Evolutionary conservation across 768 basidiomycete genomes (phyloP), one percentile per base, ranked within the genome.

Genomic region (Paxillus involutus): DNA sequence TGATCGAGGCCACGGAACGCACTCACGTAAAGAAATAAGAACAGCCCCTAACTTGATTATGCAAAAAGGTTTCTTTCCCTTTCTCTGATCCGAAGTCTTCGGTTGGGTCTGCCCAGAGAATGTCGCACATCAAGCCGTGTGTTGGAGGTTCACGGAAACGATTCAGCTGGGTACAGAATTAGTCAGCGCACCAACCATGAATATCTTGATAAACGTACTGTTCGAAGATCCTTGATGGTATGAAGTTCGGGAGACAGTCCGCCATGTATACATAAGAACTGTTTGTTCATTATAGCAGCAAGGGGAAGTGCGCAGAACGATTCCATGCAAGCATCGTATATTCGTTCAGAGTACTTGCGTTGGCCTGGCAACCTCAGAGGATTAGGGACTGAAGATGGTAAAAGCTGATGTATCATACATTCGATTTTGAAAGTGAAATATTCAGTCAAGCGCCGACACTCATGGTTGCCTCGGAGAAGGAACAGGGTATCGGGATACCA

Each of bases 201-300:
- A 42, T 30, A 16, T 2, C 33, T 21, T 4, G 17, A 16, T 9
- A n/a, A 7, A 45, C 82, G 55, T 49, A 86, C 86, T 48, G 65
- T 67, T 47, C 85, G 77, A 21, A 89, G 74, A 61, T 89, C 86
- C 53, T 88, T 84, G 16, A 88, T 68, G 0, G 86, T 87, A 44
- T 83, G 74, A 7, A 89, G 68, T 63, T 88, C 86, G 0, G 86
- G 86, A 0, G 82, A 84, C n/a, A 88, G 70, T 16, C 86, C 86
- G 33, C 86, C 86, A 48, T 89, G 86, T 48, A 88, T 86, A 66
- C 86, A 89, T 56, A 89, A 72, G 71, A 89, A 89, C 63, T 89
- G 86, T 64, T 87, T 87, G 74, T 88, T 88, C 87, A 89, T 88
- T 63, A 89, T 76, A 26, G 86, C 87, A 2, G 86, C 87, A 5